Base-by-base conservation (phyloP, 2,329 filamentous ascomycete species). In the Aspergillus nomiae region DNA sequence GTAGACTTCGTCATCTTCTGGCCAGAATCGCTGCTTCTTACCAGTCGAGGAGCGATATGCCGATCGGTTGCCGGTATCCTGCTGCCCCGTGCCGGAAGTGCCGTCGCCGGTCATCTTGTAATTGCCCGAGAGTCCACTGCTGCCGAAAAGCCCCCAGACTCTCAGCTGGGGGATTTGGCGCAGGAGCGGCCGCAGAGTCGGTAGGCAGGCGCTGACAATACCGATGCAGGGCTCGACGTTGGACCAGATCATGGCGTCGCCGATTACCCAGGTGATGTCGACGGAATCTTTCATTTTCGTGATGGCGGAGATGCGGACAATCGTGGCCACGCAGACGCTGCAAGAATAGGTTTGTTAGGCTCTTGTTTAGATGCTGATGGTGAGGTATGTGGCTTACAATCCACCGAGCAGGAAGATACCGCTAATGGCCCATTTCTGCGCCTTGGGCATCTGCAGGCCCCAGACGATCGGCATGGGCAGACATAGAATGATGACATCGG, bases 171-270 rank as follows among this genome's bases (percentile, higher is more conserved):
- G 56, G 10, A 61, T 56, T 1, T 45, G 50, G 1, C 62, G 66
- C 19, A 69, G 56, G 4, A 68, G 61, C 1, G 64, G 67, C 14
- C 62, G 60, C 0, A 71, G 55, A 3, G 66, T 65, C 1, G 68
- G 68, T 11, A 70, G 63, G 46, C 68, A 70, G 8, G 69, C 68
- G 32, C 69, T 63, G 43, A 71, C 63, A 7, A 70, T 68, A 3
- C 67, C 68, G 21, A 69, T 65, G 50, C 65, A 68, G n/a, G 68
- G 67, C 26, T 71, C 68, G 43, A 71, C 65, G 43, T 59, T 69
- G 41, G 68, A 67, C 67, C 68, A 69, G 45, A 69, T 69, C 41
- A 68, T 65, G 0, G 60, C 68, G 38, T 68, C 63, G 12, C 66
- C 68, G 11, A 67, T 65, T 2, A 64, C 58, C 66, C 66, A 69